Conservation (phyloP, 345 rosid species). For the Luvunga scandens region DNA sequence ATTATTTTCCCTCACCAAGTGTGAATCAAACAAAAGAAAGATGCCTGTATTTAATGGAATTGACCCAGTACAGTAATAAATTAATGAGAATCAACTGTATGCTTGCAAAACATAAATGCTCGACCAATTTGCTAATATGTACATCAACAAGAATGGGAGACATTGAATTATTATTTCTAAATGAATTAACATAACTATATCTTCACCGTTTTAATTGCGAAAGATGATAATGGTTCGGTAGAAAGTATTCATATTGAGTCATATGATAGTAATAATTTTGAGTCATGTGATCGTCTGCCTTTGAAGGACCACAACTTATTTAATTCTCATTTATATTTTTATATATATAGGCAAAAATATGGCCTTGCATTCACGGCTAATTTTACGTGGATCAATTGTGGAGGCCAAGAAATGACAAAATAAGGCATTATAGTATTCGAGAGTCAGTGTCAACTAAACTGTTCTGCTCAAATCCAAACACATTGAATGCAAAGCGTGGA, state of each 20-base stretch:
- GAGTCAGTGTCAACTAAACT: too few species aligned
- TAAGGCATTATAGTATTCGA: too few species aligned
- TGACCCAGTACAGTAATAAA: neutral
- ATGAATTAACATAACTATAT: neutral
- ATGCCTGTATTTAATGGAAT: neutral
- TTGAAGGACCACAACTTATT: neutral
- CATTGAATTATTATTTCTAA: neutral
- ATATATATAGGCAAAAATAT: neutral
- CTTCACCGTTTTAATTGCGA: neutral
- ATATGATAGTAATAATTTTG: neutral
- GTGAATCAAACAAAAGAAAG: slow-evolving; percentile 2
- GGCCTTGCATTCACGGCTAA: neutral
- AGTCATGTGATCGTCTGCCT: neutral
- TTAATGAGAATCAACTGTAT: neutral
- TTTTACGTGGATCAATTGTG: neutral
- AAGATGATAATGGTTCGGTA: neutral
- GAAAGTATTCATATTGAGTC: neutral
- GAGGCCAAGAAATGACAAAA: neutral
- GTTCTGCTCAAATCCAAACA: neutral
- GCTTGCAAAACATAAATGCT: neutral
- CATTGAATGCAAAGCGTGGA: neutral
- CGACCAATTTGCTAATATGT: neutral
- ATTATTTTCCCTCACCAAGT: neutral
- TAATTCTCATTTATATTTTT: too few species aligned
- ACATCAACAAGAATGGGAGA: neutral